Evolutionary conservation across 2,329 filamentous ascomycete species (phyloP).

Genomic region (Furcasterigmium sp.): DNA sequence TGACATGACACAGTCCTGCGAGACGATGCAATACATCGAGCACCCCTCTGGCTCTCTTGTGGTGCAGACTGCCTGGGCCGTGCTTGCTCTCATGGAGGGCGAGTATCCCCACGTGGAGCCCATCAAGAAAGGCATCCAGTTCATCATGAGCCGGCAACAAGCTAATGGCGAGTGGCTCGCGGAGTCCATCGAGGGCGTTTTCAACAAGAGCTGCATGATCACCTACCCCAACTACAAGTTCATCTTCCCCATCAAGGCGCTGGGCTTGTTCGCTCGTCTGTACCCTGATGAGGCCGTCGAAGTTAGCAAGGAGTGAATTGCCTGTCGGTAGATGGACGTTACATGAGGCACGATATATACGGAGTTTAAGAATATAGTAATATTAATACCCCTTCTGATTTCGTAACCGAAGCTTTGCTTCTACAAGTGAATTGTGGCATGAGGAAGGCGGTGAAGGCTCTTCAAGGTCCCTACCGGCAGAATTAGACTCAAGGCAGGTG

Average conservation of each 20-base stretch:
- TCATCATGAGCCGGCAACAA: slow-evolving; percentile 84
- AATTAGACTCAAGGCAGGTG: not conserved
- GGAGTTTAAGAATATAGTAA: not conserved
- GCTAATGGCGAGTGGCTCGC: slow-evolving; percentile 90
- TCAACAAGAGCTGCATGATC: slow-evolving; percentile 99
- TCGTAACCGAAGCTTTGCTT: too few relatives aligned
- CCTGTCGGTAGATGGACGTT: not conserved
- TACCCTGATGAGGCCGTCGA: slow-evolving; percentile 61
- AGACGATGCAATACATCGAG: slow-evolving; percentile 69
- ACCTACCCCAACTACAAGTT: slow-evolving; percentile 99
- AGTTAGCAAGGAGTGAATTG: slow-evolving; percentile 1
- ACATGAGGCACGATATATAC: not conserved
- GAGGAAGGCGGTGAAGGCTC: not conserved
- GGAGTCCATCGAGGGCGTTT: slow-evolving; percentile 94
- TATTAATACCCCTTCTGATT: not conserved
- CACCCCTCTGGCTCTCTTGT: slow-evolving; percentile 76
- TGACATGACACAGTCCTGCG: slow-evolving; percentile 56
- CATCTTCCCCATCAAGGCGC: slow-evolving; percentile 86
- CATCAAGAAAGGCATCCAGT: slow-evolving; percentile 66
- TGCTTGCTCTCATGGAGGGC: slow-evolving; percentile 77
- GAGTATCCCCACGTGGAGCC: slow-evolving; percentile 70
- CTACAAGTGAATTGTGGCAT: not conserved
- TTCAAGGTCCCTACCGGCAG: not conserved
- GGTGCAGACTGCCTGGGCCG: slow-evolving; percentile 90
- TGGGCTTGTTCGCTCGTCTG: slow-evolving; percentile 78